These are phyloP conservation scores for Sarcocystis neurona DNA, from an alignment of 169 alveolate species.

Conservation along the genomic window DNA sequence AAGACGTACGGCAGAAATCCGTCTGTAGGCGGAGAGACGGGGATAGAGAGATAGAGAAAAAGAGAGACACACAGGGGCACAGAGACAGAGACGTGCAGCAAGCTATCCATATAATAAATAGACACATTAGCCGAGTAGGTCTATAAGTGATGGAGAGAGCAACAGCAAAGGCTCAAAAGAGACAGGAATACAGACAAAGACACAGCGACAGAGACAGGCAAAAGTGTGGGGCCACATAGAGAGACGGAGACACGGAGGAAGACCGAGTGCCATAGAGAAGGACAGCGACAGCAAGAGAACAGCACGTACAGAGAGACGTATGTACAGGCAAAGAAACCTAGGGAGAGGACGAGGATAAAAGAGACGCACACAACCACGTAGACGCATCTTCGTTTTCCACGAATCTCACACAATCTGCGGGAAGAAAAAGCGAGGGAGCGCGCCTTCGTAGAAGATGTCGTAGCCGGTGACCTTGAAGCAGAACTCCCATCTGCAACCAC, in stretches of 20 bases:
- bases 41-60: background rate
- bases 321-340: background rate
- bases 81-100: no score
- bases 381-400: background rate
- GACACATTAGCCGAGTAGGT: no score
- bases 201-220: background rate
- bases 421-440: conserved; percentile 7
- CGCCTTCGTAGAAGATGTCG: background rate
- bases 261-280: background rate
- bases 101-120: no score
- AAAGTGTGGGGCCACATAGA: background rate
- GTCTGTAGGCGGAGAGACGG: no score
- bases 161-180: background rate
- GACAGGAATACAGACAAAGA: background rate
- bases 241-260: background rate
- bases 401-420: conserved; percentile 14
- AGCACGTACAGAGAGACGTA: background rate
- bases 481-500: conserved; percentile 9
- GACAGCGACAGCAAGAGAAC: background rate
- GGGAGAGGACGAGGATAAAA: background rate
- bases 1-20: background rate
- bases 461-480: conserved; percentile 12
- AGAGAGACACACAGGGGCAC: background rate
- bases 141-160: background rate
- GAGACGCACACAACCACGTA: background rate